Base-by-base conservation (phyloP, 495 filamentous ascomycete genomes). In the Geopyxis carbonaria region DNA sequence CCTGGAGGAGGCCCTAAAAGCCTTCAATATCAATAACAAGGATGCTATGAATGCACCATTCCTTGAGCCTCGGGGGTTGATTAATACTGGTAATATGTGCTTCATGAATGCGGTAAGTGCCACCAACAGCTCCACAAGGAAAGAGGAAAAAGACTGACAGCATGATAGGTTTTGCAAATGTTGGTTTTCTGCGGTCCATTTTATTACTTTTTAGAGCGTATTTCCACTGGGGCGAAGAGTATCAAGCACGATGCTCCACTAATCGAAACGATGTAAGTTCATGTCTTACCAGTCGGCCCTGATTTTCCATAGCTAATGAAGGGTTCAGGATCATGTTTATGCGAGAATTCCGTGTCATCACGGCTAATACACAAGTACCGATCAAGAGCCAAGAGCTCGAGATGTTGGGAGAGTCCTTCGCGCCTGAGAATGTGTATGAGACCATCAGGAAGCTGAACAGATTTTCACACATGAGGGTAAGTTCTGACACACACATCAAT, bases 21-120 rank as follows among this genome's bases (percentile, higher is more conserved):
- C 33, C 23, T 56, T 56, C 33, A 27, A 48, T 23, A 32, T 54
- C 39, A 13, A 40, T 4, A 19, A 34, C 1, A 41, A 44, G 24
- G 37, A 40, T 20, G 21, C 24, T n/a, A 34, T 48, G 23, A 37
- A 35, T 30, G 27, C 39, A 32, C 53, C 53, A 14, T 94, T 94
- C 55, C 66, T 97, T 4, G 82, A 95, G 57, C 89, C 89, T n/a
- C 68, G 91, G 34, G 89, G 89, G 3, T 69, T 97, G 49, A 76
- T 93, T 31, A 97, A 97, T 59, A 91, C 86, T 31, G 89, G 89
- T 5, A 97, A 97, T 54, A 89, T 95, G 85, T 97, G 89, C 61
- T 97, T 94, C 64, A 95, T 97, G 91, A 97, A 95, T 64, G 93
- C 89, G 31, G 89, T 95, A 69, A 64, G 82, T 42, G 22, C n/a